A percentile compares a stretch with the other conserved stretches of the same genome.
Evolutionary conservation across 768 basidiomycete genomes (phyloP).

Genomic region (Pulveroboletus sp.): DNA sequence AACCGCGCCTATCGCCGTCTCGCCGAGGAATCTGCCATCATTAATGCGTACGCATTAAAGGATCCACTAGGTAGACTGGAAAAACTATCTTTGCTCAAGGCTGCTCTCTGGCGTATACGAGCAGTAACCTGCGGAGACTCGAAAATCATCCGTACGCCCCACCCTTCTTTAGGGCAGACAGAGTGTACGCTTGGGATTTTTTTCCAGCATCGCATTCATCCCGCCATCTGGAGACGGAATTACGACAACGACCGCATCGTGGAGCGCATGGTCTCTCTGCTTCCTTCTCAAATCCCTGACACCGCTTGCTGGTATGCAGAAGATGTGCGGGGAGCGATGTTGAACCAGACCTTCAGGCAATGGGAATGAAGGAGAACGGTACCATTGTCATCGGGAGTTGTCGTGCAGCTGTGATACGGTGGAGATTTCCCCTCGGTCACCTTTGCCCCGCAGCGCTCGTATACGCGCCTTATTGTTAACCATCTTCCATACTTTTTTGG

Average conservation of each 20-base stretch:
- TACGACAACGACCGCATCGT: conserved; percentile 18
- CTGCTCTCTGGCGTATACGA: conserved; percentile 24
- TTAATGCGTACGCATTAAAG: conserved; percentile 18
- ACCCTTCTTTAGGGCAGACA: conserved; percentile 13
- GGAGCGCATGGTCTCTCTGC: conserved; percentile 22
- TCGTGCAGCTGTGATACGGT: conserved; percentile 18
- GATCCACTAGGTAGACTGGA: conserved; percentile 25
- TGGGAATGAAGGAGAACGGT: conserved; percentile 17
- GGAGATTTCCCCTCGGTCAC: conserved; percentile 22
- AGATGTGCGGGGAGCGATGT: conserved; percentile 19
- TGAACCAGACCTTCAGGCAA: conserved; percentile 12
- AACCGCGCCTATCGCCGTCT: conserved; percentile 17
- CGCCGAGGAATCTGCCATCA: conserved; percentile 17
- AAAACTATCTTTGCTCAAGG: conserved; percentile 17
- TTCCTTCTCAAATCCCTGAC: conserved; percentile 2
- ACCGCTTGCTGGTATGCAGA: conserved; percentile 17
- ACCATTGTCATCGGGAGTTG: conserved; percentile 24
- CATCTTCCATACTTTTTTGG: conserved; percentile 9
- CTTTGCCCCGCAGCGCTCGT: conserved; percentile 16
- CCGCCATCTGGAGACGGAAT: conserved; percentile 13
- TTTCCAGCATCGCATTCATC: conserved; percentile 24
- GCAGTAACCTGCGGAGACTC: background rate
- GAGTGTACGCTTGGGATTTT: conserved; percentile 28
- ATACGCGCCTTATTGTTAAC: conserved; percentile 4
- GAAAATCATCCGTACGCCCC: background rate